Percentiles rank a stretch among this genome's conserved stretches.
These are phyloP conservation scores for Musa beccarii DNA, from an alignment of 176 grass and related monocot genomes.

Conservation along the genomic window DNA sequence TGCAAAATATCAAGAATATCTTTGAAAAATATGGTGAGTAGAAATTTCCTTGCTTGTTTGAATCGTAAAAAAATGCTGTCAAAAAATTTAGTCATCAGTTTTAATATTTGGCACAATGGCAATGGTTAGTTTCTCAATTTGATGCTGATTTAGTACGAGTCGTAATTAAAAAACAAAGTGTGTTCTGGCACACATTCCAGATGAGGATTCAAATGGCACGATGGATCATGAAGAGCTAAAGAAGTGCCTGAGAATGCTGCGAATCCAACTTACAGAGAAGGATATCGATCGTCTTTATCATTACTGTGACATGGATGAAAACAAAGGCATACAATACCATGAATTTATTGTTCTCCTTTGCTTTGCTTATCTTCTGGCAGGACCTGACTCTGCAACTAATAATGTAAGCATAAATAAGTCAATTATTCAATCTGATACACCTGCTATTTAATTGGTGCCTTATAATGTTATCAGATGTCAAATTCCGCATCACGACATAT, in stretches of 20 bases:
- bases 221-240: constrained; percentile 51
- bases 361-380: constrained; percentile 43
- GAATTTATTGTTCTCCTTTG: constrained; percentile 75
- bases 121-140: too few relatives aligned
- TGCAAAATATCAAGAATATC: constrained; percentile 45
- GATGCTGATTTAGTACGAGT: too few relatives aligned
- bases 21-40: constrained; percentile 50
- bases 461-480: constrained; percentile 25
- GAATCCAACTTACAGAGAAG: constrained; percentile 34
- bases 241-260: constrained; percentile 32
- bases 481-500: constrained; percentile 39
- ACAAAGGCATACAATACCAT: constrained; percentile 47
- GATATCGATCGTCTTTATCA: constrained; percentile 35
- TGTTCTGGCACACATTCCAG: constrained; percentile 12
- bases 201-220: constrained; percentile 51
- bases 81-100: too few relatives aligned
- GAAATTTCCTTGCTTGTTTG: not conserved
- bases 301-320: constrained; percentile 52
- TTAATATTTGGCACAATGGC: too few relatives aligned
- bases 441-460: too few relatives aligned
- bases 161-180: not conserved
- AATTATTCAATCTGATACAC: too few relatives aligned
- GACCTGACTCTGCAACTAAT: constrained; percentile 27
- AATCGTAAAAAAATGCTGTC: not conserved
- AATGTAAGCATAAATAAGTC: constrained; percentile 24